Evolutionary conservation across 495 filamentous ascomycete species (phyloP).

Genomic region (Trichoderma orchidacearum): DNA sequence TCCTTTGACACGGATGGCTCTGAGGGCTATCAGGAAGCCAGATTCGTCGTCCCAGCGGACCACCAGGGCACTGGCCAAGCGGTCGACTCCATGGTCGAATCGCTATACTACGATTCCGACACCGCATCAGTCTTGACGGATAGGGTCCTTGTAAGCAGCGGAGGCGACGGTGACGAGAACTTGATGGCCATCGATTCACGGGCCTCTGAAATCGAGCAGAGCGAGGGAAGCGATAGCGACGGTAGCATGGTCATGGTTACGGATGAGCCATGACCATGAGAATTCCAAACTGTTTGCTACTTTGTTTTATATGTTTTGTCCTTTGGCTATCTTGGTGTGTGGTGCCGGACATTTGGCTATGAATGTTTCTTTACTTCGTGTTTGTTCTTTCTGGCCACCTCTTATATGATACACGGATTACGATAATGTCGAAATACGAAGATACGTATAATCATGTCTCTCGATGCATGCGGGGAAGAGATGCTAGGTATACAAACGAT

Average conservation of each 20-base stretch:
- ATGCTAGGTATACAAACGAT: no score
- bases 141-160: neutral
- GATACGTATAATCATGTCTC: no score
- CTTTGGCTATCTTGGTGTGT: neutral
- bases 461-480: no score
- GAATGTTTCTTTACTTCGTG: no score
- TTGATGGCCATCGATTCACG: neutral
- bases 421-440: no score
- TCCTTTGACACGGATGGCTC: conserved; percentile 6
- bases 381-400: no score
- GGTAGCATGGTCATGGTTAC: neutral
- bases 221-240: neutral
- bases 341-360: no score
- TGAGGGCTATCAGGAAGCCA: conserved; percentile 9
- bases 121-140: neutral
- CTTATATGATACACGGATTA: no score
- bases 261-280: neutral
- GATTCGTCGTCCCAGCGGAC: conserved; percentile 8
- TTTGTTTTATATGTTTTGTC: neutral
- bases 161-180: neutral
- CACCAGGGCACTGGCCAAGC: conserved; percentile 13
- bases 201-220: neutral
- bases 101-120: neutral
- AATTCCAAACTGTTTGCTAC: neutral
- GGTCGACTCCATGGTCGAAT: conserved; percentile 9